A percentile compares a stretch with the other conserved stretches of the same genome.
phyloP scores from a whole-genome alignment of 345 rosid species.

The Dipteronia dyeriana region DNA sequence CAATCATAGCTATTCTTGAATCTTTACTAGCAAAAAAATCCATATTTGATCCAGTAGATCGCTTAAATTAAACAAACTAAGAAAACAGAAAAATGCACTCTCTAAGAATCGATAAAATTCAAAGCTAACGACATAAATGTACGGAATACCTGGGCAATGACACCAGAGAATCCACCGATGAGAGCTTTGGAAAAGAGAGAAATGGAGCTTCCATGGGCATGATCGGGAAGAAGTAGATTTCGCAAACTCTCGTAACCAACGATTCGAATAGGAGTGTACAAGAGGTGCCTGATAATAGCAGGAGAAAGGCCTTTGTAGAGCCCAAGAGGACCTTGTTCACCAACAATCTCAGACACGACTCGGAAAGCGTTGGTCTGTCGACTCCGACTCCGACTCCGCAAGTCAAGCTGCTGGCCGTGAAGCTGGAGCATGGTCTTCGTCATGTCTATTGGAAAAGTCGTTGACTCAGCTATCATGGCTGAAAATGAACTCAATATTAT shows the following conservation, averaged over 20 bases:
- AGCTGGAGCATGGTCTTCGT: conserved; percentile 90
- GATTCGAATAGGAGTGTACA: conserved; percentile 83
- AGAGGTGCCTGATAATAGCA: conserved; percentile 69
- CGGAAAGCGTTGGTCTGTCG: conserved; percentile 46
- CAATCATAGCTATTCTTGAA: too few species aligned
- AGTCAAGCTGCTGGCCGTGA: conserved; percentile 47
- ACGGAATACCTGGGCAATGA: conserved; percentile 68
- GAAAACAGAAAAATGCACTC: too few species aligned
- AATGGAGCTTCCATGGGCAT: conserved; percentile 37
- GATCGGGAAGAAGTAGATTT: conserved; percentile 33
- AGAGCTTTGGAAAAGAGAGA: conserved; percentile 63
- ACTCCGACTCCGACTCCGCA: conserved; percentile 28
- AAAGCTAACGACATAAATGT: too few species aligned
- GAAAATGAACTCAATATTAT: conserved; percentile 67
- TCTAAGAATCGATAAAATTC: too few species aligned
- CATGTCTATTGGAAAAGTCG: conserved; percentile 82
- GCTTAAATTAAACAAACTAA: too few species aligned
- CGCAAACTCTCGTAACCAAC: conserved; percentile 81
- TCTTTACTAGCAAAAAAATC: too few species aligned
- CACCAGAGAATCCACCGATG: conserved; percentile 80
- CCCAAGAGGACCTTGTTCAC: conserved; percentile 53
- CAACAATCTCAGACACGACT: conserved; percentile 54
- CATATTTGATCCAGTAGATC: too few species aligned
- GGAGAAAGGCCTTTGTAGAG: conserved; percentile 77
- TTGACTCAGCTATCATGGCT: conserved; percentile 81